These are phyloP conservation scores for Cordyceps pruinosa DNA, from an alignment of 2,329 filamentous ascomycete species.

Conservation along the genomic window DNA sequence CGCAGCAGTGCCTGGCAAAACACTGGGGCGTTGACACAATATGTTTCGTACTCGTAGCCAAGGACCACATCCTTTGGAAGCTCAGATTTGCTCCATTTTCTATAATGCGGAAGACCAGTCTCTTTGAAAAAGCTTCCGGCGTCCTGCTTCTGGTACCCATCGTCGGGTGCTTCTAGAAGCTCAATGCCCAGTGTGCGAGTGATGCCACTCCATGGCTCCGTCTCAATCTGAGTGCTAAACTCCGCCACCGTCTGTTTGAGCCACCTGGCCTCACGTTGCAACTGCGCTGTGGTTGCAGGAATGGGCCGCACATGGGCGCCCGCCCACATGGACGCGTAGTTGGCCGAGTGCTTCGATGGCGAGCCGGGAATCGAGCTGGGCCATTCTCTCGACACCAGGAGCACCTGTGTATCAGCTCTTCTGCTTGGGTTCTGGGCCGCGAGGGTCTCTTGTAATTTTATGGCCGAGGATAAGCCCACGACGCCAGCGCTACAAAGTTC, in stretches of 20 bases:
- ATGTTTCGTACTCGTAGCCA: conserved; percentile 46
- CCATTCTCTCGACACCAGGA: conserved; percentile 29
- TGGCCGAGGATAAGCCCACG: conserved; percentile 42
- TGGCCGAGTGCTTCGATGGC: conserved; percentile 22
- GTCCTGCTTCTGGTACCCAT: conserved; percentile 30
- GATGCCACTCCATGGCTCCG: conserved; percentile 34
- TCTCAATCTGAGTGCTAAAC: conserved; percentile 18
- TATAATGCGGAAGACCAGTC: conserved; percentile 23
- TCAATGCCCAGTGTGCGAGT: conserved; percentile 44
- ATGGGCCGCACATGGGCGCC: conserved; percentile 50
- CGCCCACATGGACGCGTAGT: conserved; percentile 52
- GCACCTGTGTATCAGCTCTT: conserved; percentile 12
- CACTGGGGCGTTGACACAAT: conserved; percentile 48
- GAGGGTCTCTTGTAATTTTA: conserved; percentile 33
- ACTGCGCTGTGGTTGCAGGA: conserved; percentile 28
- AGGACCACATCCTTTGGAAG: conserved; percentile 36
- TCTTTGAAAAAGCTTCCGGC: conserved; percentile 21
- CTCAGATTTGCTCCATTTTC: conserved; percentile 26
- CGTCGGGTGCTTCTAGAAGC: conserved; percentile 40
- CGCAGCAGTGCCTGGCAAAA: conserved; percentile 39
- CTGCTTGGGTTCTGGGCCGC: background rate
- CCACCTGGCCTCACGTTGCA: conserved; percentile 27
- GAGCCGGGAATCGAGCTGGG: conserved; percentile 27
- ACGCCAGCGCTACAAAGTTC: conserved; percentile 41
- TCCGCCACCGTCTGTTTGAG: conserved; percentile 22